A percentile compares a stretch with the other conserved stretches of the same genome.
These are phyloP conservation scores for Acanthamoeba castellanii DNA, from an alignment of 208 protist genomes.

Conservation along the genomic window DNA sequence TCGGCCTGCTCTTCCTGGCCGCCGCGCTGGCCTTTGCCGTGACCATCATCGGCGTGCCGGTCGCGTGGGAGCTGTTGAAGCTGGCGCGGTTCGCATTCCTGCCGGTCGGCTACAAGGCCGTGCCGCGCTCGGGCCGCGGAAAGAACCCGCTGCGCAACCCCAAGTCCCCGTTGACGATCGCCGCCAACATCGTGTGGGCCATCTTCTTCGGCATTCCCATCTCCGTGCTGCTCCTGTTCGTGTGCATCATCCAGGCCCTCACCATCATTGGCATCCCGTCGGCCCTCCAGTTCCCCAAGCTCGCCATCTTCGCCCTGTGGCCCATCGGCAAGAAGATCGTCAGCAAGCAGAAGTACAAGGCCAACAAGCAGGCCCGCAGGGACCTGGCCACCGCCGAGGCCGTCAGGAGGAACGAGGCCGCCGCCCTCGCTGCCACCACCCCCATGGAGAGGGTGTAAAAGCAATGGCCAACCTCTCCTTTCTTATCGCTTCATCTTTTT, in stretches of 20 bases:
- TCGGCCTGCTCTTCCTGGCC: background rate
- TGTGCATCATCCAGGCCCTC: conserved; percentile 44
- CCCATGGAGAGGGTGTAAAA: background rate
- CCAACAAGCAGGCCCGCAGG: background rate
- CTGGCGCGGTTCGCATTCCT: background rate
- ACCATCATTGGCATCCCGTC: conserved; percentile 51
- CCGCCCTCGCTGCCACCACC: background rate
- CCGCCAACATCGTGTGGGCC: conserved; percentile 46
- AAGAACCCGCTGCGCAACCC: conserved; percentile 47
- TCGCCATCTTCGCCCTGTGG: conserved; percentile 39
- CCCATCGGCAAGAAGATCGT: conserved; percentile 66
- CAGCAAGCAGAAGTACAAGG: background rate
- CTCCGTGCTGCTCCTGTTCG: background rate
- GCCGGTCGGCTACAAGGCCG: conserved; percentile 33
- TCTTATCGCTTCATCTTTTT: background rate
- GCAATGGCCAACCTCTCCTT: background rate
- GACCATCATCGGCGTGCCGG: conserved; percentile 39
- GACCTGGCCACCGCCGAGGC: conserved; percentile 61
- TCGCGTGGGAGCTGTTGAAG: conserved; percentile 56
- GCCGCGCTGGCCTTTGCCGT: conserved; percentile 7
- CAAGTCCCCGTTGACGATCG: conserved; percentile 18
- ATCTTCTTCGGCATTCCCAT: conserved; percentile 56
- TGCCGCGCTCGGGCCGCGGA: background rate
- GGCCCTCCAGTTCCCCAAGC: conserved; percentile 55
- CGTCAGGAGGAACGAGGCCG: conserved; percentile 17